phyloP scores from a whole-genome alignment of 2,329 filamentous ascomycete genomes.

The Pyrenochaeta sp. region DNA sequence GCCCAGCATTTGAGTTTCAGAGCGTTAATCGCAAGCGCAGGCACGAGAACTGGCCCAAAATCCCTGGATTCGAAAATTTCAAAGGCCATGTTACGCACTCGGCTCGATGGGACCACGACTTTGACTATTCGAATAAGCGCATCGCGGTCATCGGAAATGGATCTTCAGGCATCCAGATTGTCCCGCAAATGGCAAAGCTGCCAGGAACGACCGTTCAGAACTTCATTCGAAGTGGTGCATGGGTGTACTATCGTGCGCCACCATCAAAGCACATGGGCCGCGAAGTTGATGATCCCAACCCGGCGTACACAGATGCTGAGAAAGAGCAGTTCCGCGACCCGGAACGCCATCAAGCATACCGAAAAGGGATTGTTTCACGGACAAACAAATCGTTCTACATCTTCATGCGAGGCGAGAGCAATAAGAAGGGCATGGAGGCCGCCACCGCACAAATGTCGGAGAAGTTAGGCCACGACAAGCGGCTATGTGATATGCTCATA shows the following conservation, averaged over 20 bases:
- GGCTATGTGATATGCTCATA: slow-evolving; percentile 28
- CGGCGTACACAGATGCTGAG: slow-evolving; percentile 25
- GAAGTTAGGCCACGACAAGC: slow-evolving; percentile 24
- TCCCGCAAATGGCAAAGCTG: slow-evolving; percentile 28
- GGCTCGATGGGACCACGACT: slow-evolving; percentile 60
- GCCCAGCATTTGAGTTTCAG: not conserved
- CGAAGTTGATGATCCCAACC: slow-evolving; percentile 29
- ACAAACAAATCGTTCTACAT: slow-evolving; percentile 32
- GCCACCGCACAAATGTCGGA: slow-evolving; percentile 24
- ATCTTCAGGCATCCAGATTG: slow-evolving; percentile 27
- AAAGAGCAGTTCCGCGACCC: slow-evolving; percentile 28
- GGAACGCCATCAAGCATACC: slow-evolving; percentile 19
- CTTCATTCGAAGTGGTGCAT: slow-evolving; percentile 28
- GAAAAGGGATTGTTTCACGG: slow-evolving; percentile 26
- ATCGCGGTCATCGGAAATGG: slow-evolving; percentile 34
- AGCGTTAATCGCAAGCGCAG: not conserved
- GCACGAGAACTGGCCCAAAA: slow-evolving; percentile 53
- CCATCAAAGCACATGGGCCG: slow-evolving; percentile 31
- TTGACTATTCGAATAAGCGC: slow-evolving; percentile 25
- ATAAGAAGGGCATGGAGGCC: slow-evolving; percentile 23
- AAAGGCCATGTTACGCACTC: slow-evolving; percentile 63
- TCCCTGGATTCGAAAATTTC: slow-evolving; percentile 58
- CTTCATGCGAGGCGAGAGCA: slow-evolving; percentile 29
- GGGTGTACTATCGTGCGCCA: slow-evolving; percentile 30
- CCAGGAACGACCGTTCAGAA: slow-evolving; percentile 28